Percentiles rank a stretch among this genome's conserved stretches.
Evolutionary conservation across 2,329 filamentous ascomycete species (phyloP).

Genomic region (Lasiodiplodia sp.): DNA sequence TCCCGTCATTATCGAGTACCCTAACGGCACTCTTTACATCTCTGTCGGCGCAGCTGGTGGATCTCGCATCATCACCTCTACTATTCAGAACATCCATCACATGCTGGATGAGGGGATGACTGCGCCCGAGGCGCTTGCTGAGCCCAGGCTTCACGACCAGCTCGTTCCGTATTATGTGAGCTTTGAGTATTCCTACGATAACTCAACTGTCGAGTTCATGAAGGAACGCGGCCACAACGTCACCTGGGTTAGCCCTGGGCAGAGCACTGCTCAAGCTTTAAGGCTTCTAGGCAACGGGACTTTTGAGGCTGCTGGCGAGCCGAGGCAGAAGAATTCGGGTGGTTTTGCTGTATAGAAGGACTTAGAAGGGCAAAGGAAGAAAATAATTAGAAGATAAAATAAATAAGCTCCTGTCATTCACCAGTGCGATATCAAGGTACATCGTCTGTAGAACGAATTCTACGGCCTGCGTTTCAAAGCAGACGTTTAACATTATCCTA

Average conservation of each 20-base stretch:
- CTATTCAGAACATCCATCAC: conserved; percentile 76
- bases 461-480: too few relatives aligned
- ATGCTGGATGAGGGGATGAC: conserved; percentile 71
- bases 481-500: too few relatives aligned
- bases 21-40: conserved; percentile 71
- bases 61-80: conserved; percentile 81
- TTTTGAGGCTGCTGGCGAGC: conserved; percentile 81
- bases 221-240: conserved; percentile 72
- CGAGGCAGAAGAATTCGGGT: conserved; percentile 74
- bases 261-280: conserved; percentile 76
- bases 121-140: conserved; percentile 66
- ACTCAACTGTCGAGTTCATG: conserved; percentile 70
- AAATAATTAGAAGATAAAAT: neutral
- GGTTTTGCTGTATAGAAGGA: conserved; percentile 63
- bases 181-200: conserved; percentile 75
- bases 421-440: too few relatives aligned
- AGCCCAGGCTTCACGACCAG: conserved; percentile 82
- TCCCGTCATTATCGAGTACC: conserved; percentile 76
- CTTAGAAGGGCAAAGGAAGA: neutral
- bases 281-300: conserved; percentile 66
- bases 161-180: conserved; percentile 72
- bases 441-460: too few relatives aligned
- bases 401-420: neutral
- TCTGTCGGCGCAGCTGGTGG: conserved; percentile 80
- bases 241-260: conserved; percentile 68